Evolutionary conservation across 2,329 filamentous ascomycete genomes (phyloP), one percentile per base, ranked within the genome.

Genomic region (Alternaria sp.): DNA sequence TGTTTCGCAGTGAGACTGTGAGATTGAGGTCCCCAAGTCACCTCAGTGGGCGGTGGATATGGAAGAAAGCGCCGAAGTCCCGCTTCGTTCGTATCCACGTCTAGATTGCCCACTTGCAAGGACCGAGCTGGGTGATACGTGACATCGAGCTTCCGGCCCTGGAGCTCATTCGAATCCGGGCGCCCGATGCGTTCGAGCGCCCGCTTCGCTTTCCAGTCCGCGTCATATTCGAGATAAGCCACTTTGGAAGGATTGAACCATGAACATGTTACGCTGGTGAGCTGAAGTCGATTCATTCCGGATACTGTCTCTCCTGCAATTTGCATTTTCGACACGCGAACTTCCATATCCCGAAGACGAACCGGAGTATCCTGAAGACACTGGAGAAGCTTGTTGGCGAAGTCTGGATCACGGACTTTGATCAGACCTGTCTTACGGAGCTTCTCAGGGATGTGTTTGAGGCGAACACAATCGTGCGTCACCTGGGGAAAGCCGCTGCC

Each of bases 241-340:
- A 47, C 43, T 25, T 56, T 56, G 6, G 54, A 47, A 46, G 54
- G 43, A 23, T 47, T 47, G 26, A 46, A 36, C 43, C 43, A 71
- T 40, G 66, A 56, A 60, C 68, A 71, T 17, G 55, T 44, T 40
- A 71, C 66, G 19, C 52, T 32, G 15, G 59, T 57, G 44, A 71
- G 68, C 54, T 71, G 69, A 8, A 71, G 59, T 2, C 66, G 62
- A 60, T 69, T 71, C n/a, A 45, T 61, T 19, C 65, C 57, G 3
- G 60, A 59, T 59, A 10, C 26, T 17, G n/a, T 55, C 40, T 55
- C 5, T 30, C 50, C 21, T 54, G 28, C 50, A 54, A 54, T 6
- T 54, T 54, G 50, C 30, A 54, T 54, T 54, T 54, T 54, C 30
- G 32, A 54, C 7, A 26, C 30, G 26, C 36, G 50, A 54, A 54